Base-by-base conservation (phyloP, 2,329 filamentous ascomycete genomes). In the Lasiodiplodia hormozganensis region DNA sequence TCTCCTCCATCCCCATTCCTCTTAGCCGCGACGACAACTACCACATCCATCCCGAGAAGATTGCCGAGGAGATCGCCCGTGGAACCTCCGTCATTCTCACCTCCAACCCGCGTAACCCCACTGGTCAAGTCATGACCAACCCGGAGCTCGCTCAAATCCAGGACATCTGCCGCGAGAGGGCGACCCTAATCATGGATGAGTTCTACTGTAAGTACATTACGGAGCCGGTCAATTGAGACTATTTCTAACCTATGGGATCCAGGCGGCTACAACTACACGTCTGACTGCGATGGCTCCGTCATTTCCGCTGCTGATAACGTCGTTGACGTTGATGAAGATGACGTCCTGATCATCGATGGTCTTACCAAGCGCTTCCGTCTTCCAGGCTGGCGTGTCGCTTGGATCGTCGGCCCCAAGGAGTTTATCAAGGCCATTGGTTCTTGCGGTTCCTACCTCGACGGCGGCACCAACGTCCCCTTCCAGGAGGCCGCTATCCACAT, bases 311-410 rank as follows among this genome's bases (percentile, higher is more conserved):
- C 95, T 5, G 91, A 93, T 76, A 97, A 98, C 79, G 88, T 98
- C 60, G 87, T 93, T 68, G 94, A 97, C 74, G 94, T 97, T 18
- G 89, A 97, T 77, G 78, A 80, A 64, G 79, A 82, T 81, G 93
- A 97, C 76, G 94, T 98, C 2, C 87, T 98, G 72, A 92, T 98
- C 79, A 95, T 98, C 72, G 95, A 98, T 77, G 95, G 95, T 62
- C 87, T 98, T 31, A 98, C 95, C 74, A 98, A 98, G 87, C 92
- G 95, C 70, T 98, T 98, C 87, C 90, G 95, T 73, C 89, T 98
- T 38, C 95, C 95, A 1, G 95, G 95, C 70, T 98, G 95, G 94
- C 92, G 95, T 78, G 94, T 98, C 53, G 94, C 95, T 7, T 98
- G 95, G 95, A 94, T 98, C 73, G 80, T 98, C 67, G 95, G 95